Evolutionary conservation across 305 asterid species (phyloP), one percentile per base, ranked within the genome.

Genomic region (Plantago lanceolata): DNA sequence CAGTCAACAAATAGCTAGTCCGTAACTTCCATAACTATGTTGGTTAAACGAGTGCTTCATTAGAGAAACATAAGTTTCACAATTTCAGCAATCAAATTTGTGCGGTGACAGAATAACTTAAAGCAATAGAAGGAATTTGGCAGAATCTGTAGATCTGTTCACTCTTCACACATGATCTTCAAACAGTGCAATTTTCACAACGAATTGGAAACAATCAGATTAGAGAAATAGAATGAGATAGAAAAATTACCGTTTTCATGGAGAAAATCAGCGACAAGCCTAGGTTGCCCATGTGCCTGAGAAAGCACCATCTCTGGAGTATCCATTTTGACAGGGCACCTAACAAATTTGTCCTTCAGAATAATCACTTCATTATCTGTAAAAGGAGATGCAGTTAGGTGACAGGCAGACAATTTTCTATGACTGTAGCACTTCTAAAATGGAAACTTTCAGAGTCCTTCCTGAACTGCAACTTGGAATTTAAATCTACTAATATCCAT

Each of bases 231-330:
- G 47, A 52, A 28, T 52, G n/a, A 58, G 7, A 79, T 54, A 66
- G 68, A 63, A 67, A 65, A 24, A 19, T 65, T 82, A 89, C 98
- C 96, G 71, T 92, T 92, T 84, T 92, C 98, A 75, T 92, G 96
- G 43, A 92, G 91, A 84, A 92, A 92, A 73, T 92, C 98, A 54
- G 85, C 75, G 63, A 87, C 67, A 54, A 81, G 74, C 74, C 88
- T 81, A 8, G 97, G 81, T 72, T 92, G 88, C 33, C 98, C 95
- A 68, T 92, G 96, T 66, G 98, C 93, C 82, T 92, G 97, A 71
- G 80, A 73, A 75, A 92, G 98, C 59, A 92, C 73, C 74, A 66
- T 47, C 85, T 92, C 98, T 48, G 98, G 97, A 79, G 85, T 80
- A 69, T 89, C 96, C 96, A 92, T 92, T 77, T 87, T 89, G 59